Percentiles rank a stretch among this genome's conserved stretches.
Evolutionary conservation across 1,284 basidiomycete species (phyloP).

Genomic region (Ceratobasidium sp.): DNA sequence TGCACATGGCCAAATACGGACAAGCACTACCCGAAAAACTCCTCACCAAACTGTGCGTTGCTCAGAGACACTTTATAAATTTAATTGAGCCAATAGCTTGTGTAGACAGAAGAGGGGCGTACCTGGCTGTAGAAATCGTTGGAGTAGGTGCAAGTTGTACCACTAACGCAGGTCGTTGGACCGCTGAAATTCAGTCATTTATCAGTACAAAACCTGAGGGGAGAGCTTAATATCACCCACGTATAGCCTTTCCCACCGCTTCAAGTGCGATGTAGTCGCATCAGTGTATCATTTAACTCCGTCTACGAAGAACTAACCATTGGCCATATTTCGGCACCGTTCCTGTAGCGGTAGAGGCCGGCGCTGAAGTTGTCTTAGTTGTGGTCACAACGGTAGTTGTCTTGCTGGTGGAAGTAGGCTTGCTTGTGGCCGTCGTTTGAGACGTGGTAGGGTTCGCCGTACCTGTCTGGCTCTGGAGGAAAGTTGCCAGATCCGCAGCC

Average conservation of each 20-base stretch:
- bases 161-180: slow-evolving; percentile 30
- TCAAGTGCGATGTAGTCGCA: not conserved
- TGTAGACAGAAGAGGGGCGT: not conserved
- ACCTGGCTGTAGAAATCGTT: slow-evolving; percentile 38
- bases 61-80: slow-evolving; percentile 25
- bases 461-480: slow-evolving; percentile 28
- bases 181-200: slow-evolving; percentile 13
- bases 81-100: not conserved
- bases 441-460: slow-evolving; percentile 18
- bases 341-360: slow-evolving; percentile 39
- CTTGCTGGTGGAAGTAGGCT: no score
- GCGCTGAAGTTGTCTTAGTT: slow-evolving; percentile 23
- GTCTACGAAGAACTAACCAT: slow-evolving; percentile 10
- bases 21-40: not conserved
- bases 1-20: not conserved
- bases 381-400: slow-evolving; percentile 9
- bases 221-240: slow-evolving; percentile 11
- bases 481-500: slow-evolving; percentile 36
- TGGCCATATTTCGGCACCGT: slow-evolving; percentile 41
- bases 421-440: not conserved
- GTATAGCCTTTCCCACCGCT: slow-evolving; percentile 40
- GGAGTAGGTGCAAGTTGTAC: slow-evolving; percentile 32
- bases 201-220: not conserved
- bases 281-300: not conserved
- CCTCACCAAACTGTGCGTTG: not conserved